Percentiles rank a stretch among this genome's conserved stretches.
phyloP scores from a whole-genome alignment of 495 filamentous ascomycete species.

The Aspergillus bertholletiae region DNA sequence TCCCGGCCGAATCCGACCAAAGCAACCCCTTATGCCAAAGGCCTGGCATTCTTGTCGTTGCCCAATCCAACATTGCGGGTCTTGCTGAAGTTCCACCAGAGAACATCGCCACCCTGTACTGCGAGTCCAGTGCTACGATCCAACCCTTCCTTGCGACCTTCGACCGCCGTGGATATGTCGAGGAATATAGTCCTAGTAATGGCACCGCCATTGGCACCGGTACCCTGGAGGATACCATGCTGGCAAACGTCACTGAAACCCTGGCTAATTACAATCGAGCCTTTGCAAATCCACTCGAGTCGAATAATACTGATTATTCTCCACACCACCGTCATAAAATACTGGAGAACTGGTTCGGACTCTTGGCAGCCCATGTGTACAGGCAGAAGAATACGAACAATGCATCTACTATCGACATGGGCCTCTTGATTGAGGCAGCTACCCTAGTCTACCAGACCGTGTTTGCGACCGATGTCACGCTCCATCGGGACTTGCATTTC shows the following conservation, averaged over 20 bases:
- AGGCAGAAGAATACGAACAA: not conserved
- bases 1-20: not conserved
- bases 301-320: not conserved
- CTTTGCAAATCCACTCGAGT: not conserved
- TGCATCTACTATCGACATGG: not conserved
- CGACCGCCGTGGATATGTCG: not conserved
- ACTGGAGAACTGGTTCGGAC: conserved; percentile 2
- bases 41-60: not conserved
- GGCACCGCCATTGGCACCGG: not conserved
- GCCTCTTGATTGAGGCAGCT: not conserved
- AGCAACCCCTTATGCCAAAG: not conserved
- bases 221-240: not conserved
- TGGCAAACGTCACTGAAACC: not conserved
- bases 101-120: not conserved
- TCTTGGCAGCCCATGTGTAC: not conserved
- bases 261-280: not conserved
- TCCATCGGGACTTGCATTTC: conserved; percentile 2
- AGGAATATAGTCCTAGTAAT: not conserved
- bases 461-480: conserved; percentile 1
- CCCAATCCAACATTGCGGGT: not conserved
- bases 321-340: not conserved
- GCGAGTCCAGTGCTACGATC: conserved; percentile 1
- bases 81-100: not conserved
- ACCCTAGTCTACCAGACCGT: conserved; percentile 2
- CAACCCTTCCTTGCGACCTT: not conserved